Evolutionary conservation across 2,329 filamentous ascomycete species (phyloP).

Genomic region (Waltergamsia citrina): DNA sequence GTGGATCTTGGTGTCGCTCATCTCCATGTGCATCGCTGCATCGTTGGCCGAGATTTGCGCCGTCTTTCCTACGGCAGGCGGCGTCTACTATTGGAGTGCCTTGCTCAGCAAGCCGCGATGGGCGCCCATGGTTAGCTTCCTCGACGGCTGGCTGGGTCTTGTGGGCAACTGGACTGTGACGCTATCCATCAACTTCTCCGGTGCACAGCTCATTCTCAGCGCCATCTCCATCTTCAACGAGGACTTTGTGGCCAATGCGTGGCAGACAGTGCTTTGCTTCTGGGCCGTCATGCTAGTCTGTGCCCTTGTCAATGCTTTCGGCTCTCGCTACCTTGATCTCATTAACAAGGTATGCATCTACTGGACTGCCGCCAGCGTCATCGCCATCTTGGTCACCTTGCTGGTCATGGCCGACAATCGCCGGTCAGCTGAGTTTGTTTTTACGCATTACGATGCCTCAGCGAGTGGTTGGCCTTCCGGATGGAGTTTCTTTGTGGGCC

Average conservation of each 20-base stretch:
- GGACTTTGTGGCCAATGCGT: constrained; percentile 47
- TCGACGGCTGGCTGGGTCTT: constrained; percentile 66
- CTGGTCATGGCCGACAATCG: constrained; percentile 56
- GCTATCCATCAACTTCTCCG: constrained; percentile 62
- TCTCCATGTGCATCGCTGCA: constrained; percentile 62
- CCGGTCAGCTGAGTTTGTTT: constrained; percentile 57
- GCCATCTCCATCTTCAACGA: constrained; percentile 58
- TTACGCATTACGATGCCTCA: constrained; percentile 57
- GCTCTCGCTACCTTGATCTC: constrained; percentile 46
- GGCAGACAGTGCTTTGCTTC: constrained; percentile 71
- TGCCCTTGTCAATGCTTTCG: constrained; percentile 59
- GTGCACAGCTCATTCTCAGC: constrained; percentile 58
- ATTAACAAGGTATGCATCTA: constrained; percentile 65
- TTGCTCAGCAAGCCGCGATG: constrained; percentile 51
- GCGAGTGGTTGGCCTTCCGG: constrained; percentile 61
- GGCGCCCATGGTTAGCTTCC: constrained; percentile 57
- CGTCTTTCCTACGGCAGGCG: constrained; percentile 51
- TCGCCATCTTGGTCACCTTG: constrained; percentile 61
- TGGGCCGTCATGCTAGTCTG: constrained; percentile 55
- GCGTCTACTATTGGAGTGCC: constrained; percentile 68
- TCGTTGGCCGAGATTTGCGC: constrained; percentile 66
- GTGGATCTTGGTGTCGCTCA: constrained; percentile 50
- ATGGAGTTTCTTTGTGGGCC: constrained; percentile 46
- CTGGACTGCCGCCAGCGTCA: constrained; percentile 62
- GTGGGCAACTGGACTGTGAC: constrained; percentile 64